These are phyloP conservation scores for Hemileccinum rubropunctum DNA, from an alignment of 768 basidiomycete species.

Conservation along the genomic window DNA sequence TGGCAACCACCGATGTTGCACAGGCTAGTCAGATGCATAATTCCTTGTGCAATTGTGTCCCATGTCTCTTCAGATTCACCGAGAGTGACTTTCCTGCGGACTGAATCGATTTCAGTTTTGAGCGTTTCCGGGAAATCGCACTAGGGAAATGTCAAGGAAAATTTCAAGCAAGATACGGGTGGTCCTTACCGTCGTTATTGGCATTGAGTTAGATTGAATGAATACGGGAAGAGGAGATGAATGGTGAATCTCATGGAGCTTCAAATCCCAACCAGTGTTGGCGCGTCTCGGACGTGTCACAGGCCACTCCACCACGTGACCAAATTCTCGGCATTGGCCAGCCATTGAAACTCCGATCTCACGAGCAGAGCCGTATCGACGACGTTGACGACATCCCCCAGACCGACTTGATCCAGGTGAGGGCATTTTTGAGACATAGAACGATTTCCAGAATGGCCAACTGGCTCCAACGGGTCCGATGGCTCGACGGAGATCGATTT, in stretches of 20 bases:
- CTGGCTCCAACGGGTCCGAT: background rate
- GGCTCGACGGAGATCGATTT: background rate
- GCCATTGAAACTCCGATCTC: conserved; percentile 23
- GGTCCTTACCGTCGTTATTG: conserved; percentile 27
- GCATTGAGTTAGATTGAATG: conserved; percentile 18
- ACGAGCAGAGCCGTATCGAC: conserved; percentile 2
- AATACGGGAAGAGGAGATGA: background rate
- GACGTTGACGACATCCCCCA: conserved; percentile 17
- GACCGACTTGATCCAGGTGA: conserved; percentile 26
- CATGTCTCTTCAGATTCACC: conserved; percentile 78
- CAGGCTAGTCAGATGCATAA: conserved; percentile 45
- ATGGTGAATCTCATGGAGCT: conserved; percentile 16
- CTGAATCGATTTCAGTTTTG: conserved; percentile 39
- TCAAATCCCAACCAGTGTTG: conserved; percentile 9
- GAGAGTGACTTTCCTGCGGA: conserved; percentile 42
- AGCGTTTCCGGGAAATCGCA: conserved; percentile 30
- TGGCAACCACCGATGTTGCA: conserved; percentile 54
- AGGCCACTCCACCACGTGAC: conserved; percentile 28
- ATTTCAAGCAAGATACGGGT: background rate
- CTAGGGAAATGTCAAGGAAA: conserved; percentile 22
- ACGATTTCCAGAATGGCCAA: background rate
- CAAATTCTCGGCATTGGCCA: conserved; percentile 19
- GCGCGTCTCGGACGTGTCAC: conserved; percentile 21
- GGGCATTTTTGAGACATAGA: conserved; percentile 6
- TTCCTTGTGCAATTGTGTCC: conserved; percentile 59